Evolutionary conservation across 495 filamentous ascomycete species (phyloP), one percentile per base, ranked within the genome.

Genomic region (Aspergillus diversus): DNA sequence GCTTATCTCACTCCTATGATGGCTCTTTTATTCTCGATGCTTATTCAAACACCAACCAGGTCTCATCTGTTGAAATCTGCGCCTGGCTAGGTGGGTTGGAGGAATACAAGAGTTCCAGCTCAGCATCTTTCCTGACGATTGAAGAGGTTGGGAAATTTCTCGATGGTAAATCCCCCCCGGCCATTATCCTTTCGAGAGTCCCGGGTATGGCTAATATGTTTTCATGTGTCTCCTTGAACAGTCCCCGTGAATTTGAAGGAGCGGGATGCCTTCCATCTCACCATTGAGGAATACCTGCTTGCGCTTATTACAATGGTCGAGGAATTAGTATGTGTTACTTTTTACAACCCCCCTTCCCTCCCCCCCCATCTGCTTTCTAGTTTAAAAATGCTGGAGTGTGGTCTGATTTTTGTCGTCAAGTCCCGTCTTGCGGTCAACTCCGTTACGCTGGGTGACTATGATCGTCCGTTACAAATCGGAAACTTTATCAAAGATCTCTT

Each of bases 191-290:
- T 37, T 60, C 9, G 27, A 55, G 15, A 39, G 17, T n/a, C 15
- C 47, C 34, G 17, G 32, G 54, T 12, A 50, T 55, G 66, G 16
- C 66, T 27, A 15, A 31, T 59, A 32, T 47, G 4, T 11, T 9
- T 12, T 37, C 15, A 2, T 2, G 21, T 27, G 21, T 27, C 21
- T 27, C 21, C 21, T 27, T 27, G 21, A 27, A 27, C 64, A 97
- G 95, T 98, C n/a, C 96, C 95, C 27, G 88, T 96, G 66, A 97
- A 97, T 71, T 85, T 97, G 65, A 97, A 96, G 75, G 90, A 91
- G 63, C 74, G 84, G 63, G 96, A 98, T 74, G 84, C 87, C 32
- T 99, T 99, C 84, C 95, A 98, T 72, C 79, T 99, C 61, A 94
- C 92, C 33, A 93, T 97, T 69, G 95, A 99, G 77, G 95, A 99